These are phyloP conservation scores for Extremus antarcticus DNA, from an alignment of 495 filamentous ascomycete species.

Conservation along the genomic window DNA sequence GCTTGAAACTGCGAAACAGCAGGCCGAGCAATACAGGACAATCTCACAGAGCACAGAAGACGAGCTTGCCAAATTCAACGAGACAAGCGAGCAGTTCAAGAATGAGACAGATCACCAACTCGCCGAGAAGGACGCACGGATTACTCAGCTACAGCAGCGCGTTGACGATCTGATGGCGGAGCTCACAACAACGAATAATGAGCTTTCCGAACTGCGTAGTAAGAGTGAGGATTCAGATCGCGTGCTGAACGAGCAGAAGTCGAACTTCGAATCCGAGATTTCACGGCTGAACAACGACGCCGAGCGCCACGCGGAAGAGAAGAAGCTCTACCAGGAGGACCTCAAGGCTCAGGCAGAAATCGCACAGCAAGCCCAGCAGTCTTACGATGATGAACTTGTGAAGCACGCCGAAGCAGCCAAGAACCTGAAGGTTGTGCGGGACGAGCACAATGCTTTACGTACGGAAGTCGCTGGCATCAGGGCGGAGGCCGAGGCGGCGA, in stretches of 20 bases:
- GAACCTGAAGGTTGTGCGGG: constrained; percentile 62
- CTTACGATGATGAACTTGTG: constrained; percentile 86
- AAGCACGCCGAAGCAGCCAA: constrained; percentile 91
- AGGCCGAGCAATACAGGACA: constrained; percentile 78
- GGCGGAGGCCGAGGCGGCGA: constrained; percentile 71
- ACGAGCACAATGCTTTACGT: constrained; percentile 70
- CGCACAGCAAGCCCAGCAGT: constrained; percentile 80
- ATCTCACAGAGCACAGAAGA: constrained; percentile 86
- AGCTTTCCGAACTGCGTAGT: constrained; percentile 66
- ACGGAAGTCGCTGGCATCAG: constrained; percentile 59
- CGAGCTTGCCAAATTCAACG: constrained; percentile 64
- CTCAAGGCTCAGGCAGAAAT: constrained; percentile 88
- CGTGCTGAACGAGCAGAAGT: constrained; percentile 68
- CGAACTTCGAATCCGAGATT: constrained; percentile 60
- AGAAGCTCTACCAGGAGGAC: constrained; percentile 78
- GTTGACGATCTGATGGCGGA: constrained; percentile 73
- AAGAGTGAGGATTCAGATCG: constrained; percentile 63
- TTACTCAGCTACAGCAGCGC: constrained; percentile 68
- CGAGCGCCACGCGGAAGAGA: constrained; percentile 62
- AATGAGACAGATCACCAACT: constrained; percentile 68
- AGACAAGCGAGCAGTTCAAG: constrained; percentile 73
- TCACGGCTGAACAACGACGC: constrained; percentile 75
- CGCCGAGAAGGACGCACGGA: constrained; percentile 60
- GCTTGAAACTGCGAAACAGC: constrained; percentile 62
- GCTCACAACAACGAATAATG: constrained; percentile 63